A percentile compares a stretch with the other conserved stretches of the same genome.
Conservation (phyloP, 306 rosid genomes). For the Castanopsis chinensis region DNA sequence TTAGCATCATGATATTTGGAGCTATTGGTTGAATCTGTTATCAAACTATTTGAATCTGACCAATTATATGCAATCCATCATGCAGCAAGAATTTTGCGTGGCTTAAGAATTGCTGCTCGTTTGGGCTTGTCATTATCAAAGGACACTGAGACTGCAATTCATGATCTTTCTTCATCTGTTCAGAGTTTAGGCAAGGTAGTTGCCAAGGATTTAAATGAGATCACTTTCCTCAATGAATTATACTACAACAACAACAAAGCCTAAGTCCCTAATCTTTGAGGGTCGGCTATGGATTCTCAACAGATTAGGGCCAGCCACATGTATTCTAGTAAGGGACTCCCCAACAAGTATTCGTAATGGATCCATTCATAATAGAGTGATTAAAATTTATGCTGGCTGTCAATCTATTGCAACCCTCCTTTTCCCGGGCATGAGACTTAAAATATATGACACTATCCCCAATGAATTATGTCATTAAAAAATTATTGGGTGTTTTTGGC, state of each 20-base stretch:
- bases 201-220: neutral
- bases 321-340: too few species aligned
- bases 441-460: constrained; percentile 2
- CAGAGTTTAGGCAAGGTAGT: constrained; percentile 37
- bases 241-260: too few species aligned
- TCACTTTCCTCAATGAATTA: constrained; percentile 20
- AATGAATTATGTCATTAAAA: constrained; percentile 11
- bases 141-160: constrained; percentile 46
- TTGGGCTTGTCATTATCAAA: constrained; percentile 73
- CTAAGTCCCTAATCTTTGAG: too few species aligned
- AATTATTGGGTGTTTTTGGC: constrained; percentile 5
- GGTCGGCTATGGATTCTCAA: too few species aligned
- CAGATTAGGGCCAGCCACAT: too few species aligned
- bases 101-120: constrained; percentile 94
- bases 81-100: constrained; percentile 91
- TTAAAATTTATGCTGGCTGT: too few species aligned
- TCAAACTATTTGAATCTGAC: constrained; percentile 24
- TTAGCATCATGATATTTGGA: constrained; percentile 26
- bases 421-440: too few species aligned
- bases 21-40: constrained; percentile 18
- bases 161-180: constrained; percentile 38
- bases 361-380: too few species aligned
- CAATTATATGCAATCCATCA: constrained; percentile 17
- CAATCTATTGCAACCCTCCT: too few species aligned
- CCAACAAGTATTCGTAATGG: too few species aligned